Evolutionary conservation across 2,329 filamentous ascomycete genomes (phyloP), one percentile per base, ranked within the genome.

Genomic region (Dactylella cylindrospora): DNA sequence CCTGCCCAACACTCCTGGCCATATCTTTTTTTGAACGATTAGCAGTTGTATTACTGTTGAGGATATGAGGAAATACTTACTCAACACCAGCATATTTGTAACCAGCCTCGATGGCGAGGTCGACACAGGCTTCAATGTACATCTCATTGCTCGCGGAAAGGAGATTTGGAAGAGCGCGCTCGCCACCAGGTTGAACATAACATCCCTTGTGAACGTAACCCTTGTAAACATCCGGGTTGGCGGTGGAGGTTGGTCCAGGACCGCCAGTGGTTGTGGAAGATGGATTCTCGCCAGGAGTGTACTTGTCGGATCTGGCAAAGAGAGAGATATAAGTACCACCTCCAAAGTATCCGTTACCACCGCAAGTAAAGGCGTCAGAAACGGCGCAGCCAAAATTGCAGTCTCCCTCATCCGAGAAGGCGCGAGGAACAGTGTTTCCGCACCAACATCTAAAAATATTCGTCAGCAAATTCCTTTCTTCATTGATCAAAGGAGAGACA

Each of bases 241-340:
- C 28, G 2, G 57, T 60, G n/a, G 51, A 23, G 20, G 55, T 17
- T 8, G 15, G 5, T 45, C 20, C 25, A 25, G 31, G 40, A 22
- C 28, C 28, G 26, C 23, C 36, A 29, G 23, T 35, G 13, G 65
- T 61, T 8, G 61, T 61, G 9, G 66, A 38, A 8, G 61, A 65
- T 39, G 68, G 47, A 35, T 67, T 67, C 5, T 69, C 66, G 3
- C 67, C 62, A 20, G 67, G 44, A 65, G 70, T 66, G 31, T 70
- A 68, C 20, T 66, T 65, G 46, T 61, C 49, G 25, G 57, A 64
- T 45, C 75, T 73, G 3, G 74, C 75, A 46, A 79, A 81, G 1
- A 80, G 66, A 33, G 76, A 80, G 49, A 82, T 74, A 69, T 74
- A 78, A 5, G 73, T 55, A 25, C 73, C 72, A 5, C 71, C 71